phyloP scores from a whole-genome alignment of 306 rosid species.

The Bauhinia variegata region DNA sequence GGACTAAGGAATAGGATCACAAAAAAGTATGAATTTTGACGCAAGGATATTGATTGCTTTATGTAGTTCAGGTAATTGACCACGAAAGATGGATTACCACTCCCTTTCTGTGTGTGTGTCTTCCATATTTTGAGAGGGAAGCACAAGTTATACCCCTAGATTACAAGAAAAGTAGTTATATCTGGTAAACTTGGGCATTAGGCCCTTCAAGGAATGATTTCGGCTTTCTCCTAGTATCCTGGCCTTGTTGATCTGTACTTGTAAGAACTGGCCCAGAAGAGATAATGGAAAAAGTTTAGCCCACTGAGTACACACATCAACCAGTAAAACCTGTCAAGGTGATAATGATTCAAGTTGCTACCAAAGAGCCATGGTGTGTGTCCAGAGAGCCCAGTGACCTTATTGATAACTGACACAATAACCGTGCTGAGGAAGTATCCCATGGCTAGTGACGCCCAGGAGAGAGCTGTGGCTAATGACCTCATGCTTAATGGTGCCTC shows the following conservation, averaged over 20 bases:
- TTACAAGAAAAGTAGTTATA: background rate
- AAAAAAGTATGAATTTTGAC: no score
- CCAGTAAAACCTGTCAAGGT: slow-evolving; percentile 84
- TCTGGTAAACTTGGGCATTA: background rate
- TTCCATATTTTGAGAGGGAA: background rate
- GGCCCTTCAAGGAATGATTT: background rate
- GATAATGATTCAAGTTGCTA: slow-evolving; percentile 62
- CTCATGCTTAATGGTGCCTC: slow-evolving; percentile 80
- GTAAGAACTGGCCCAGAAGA: slow-evolving; percentile 67
- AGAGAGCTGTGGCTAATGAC: slow-evolving; percentile 74
- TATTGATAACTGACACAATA: slow-evolving; percentile 59
- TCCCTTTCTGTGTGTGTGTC: background rate
- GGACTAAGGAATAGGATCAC: no score
- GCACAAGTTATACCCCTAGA: background rate
- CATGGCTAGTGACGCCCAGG: slow-evolving; percentile 80
- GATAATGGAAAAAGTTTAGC: slow-evolving; percentile 58
- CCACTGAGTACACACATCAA: slow-evolving; percentile 70
- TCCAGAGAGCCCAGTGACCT: slow-evolving; percentile 46
- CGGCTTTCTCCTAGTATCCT: slow-evolving; percentile 17
- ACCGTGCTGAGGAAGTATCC: slow-evolving; percentile 77
- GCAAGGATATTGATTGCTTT: background rate
- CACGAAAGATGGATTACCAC: background rate
- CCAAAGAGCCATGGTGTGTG: slow-evolving; percentile 68
- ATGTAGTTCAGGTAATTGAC: slow-evolving; percentile 2
- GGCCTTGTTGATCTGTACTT: slow-evolving; percentile 46